Evolutionary conservation across 2,329 filamentous ascomycete genomes (phyloP).

Genomic region (Penicillium sp.): DNA sequence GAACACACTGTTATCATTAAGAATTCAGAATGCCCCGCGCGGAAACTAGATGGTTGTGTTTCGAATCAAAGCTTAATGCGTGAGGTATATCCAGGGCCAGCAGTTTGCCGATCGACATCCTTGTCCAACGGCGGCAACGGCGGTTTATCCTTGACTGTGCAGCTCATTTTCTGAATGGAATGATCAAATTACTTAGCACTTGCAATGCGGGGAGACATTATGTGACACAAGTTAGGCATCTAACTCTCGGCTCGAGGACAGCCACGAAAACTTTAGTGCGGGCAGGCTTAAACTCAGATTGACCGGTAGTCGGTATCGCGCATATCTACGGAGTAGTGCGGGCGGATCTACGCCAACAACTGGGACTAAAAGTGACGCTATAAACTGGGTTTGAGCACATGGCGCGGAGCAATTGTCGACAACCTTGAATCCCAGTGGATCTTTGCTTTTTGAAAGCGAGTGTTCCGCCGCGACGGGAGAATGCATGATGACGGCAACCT

Average conservation of each 20-base stretch:
- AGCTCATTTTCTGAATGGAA: not conserved
- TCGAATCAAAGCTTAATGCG: not conserved
- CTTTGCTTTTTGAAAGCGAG: not conserved
- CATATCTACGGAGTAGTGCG: not conserved
- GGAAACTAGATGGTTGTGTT: not conserved
- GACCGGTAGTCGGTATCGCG: not conserved
- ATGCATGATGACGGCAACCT: conserved; percentile 28
- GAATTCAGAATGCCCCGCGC: not conserved
- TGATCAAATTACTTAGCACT: not conserved
- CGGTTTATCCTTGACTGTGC: not conserved
- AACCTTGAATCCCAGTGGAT: not conserved
- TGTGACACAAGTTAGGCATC: not conserved
- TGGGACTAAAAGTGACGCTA: not conserved
- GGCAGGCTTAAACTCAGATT: not conserved
- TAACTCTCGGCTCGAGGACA: not conserved
- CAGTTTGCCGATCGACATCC: not conserved
- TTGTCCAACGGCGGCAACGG: not conserved
- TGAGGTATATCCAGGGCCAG: not conserved
- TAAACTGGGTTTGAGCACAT: not conserved
- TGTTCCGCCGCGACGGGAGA: conserved; percentile 14
- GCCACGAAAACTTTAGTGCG: not conserved
- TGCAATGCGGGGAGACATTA: not conserved
- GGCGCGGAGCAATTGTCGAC: conserved; percentile 1
- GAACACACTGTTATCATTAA: too few relatives aligned
- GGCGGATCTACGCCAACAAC: not conserved